phyloP scores from a whole-genome alignment of 1,284 basidiomycete genomes.

The Fomes fomentarius region DNA sequence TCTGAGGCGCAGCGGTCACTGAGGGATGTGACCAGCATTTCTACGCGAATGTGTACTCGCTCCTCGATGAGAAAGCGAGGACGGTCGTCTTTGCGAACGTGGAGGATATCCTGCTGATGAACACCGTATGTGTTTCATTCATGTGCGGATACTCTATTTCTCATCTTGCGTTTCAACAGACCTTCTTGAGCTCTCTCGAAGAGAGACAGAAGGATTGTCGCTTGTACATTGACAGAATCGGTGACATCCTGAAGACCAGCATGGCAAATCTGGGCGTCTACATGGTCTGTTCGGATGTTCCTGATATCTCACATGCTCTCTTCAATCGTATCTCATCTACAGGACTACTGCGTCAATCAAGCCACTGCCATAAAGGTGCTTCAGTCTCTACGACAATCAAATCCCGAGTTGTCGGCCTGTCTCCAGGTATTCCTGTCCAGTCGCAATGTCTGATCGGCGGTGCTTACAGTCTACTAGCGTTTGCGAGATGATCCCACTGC shows the following conservation, averaged over 20 bases:
- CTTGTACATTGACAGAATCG: constrained; percentile 88
- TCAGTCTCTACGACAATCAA: constrained; percentile 71
- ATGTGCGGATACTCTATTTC: not conserved
- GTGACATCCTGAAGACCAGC: constrained; percentile 80
- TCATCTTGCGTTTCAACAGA: constrained; percentile 41
- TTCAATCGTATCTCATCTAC: not conserved
- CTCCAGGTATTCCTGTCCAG: constrained; percentile 53
- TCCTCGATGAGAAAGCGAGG: constrained; percentile 80
- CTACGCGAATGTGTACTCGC: constrained; percentile 75
- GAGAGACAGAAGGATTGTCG: constrained; percentile 88
- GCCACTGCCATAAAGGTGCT: constrained; percentile 78
- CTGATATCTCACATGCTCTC: not conserved
- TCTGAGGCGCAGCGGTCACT: too few relatives aligned
- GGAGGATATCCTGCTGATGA: constrained; percentile 87
- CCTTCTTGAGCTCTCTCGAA: constrained; percentile 86
- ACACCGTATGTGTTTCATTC: constrained; percentile 59
- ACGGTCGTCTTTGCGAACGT: constrained; percentile 92
- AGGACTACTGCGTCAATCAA: constrained; percentile 95
- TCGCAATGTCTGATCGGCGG: not conserved
- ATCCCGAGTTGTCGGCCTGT: constrained; percentile 66
- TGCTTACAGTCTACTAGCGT: constrained; percentile 42
- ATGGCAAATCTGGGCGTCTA: constrained; percentile 82
- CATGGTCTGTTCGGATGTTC: constrained; percentile 50
- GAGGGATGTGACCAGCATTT: constrained; percentile 57
- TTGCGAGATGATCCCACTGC: constrained; percentile 76